Evolutionary conservation across 192 early-diverging fungal genomes (phyloP), one percentile per base, ranked within the genome.

Genomic region (Backusella mclennaniae): DNA sequence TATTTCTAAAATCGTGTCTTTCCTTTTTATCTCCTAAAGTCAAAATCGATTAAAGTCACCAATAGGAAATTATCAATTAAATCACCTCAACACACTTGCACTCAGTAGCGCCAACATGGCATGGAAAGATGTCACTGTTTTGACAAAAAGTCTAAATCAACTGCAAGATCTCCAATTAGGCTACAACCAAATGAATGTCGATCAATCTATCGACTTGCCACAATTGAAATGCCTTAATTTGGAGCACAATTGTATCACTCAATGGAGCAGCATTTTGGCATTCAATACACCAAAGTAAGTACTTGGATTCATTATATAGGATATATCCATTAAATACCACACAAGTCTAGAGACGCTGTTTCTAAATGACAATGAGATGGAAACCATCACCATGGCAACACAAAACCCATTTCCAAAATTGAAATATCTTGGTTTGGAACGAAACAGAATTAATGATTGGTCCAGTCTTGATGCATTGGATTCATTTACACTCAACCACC

Each of bases 111-210:
- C 79, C 0, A 21, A 56, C 6, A 78, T 87, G 17, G 36, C 79
- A 31, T 86, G 85, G 80, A 38, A 73, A 66, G 75, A 87, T 66
- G 46, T 85, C 35, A n/a, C 29, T 1, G 19, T 17, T 26, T 9
- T 90, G 14, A 82, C 86, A 23, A 80, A 82, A 14, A 76, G 79
- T 36, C 36, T 90, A 39, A 78, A 78, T 8, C 83, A 81, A 35
- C 59, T 90, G 2, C 79, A 85, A 56, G 82, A 89, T 49, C 67
- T 90, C 1, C 86, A 89, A 79, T 53, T 90, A 14, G 86, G 87
- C 0, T 84, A 78, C 41, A 90, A 90, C 29, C 41, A 53, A 0
- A 41, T 79, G 15, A 33, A 75, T 7, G 31, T 70, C 0, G 71
- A 75, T 73, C 76, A 82, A 66, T 23, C 80, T 23, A 78, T 76